A percentile compares a stretch with the other conserved stretches of the same genome.
Evolutionary conservation across 1,284 basidiomycete genomes (phyloP).

Genomic region (Cutaneotrichosporon dermatis): DNA sequence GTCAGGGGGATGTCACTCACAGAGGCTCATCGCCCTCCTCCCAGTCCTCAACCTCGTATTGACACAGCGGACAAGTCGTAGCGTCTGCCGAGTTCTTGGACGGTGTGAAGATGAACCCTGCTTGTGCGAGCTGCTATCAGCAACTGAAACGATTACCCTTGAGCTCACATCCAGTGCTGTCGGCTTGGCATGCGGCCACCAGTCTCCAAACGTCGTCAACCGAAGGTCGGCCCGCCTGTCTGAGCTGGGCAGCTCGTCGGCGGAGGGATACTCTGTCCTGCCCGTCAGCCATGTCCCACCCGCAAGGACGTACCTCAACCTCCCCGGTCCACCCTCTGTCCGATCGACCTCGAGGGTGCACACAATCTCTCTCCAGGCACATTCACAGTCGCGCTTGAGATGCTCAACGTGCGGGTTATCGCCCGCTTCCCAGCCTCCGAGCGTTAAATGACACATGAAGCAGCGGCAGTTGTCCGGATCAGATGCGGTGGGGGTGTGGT

Average conservation of each 20-base stretch:
- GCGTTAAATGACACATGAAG: constrained; percentile 67
- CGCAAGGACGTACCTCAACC: neutral
- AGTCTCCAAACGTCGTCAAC: constrained; percentile 61
- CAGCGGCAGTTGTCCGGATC: constrained; percentile 52
- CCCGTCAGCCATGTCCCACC: too few species aligned
- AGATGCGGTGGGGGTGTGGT: constrained; percentile 49
- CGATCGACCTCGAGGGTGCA: constrained; percentile 58
- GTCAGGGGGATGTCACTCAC: constrained; percentile 42
- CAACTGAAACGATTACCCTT: neutral
- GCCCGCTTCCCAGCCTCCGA: constrained; percentile 69
- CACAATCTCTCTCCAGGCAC: constrained; percentile 70
- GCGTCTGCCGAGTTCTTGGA: constrained; percentile 60
- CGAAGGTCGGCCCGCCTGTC: constrained; percentile 65
- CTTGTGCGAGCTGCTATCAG: constrained; percentile 64
- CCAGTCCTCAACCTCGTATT: constrained; percentile 70
- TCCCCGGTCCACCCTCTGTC: constrained; percentile 14
- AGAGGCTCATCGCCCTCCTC: constrained; percentile 71
- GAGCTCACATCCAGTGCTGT: constrained; percentile 61
- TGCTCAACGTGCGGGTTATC: constrained; percentile 80
- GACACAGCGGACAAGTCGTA: constrained; percentile 72
- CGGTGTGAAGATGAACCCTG: constrained; percentile 73
- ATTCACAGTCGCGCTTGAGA: constrained; percentile 59
- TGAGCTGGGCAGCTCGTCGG: constrained; percentile 60
- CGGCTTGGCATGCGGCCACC: constrained; percentile 72
- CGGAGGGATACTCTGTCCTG: constrained; percentile 58